Evolutionary conservation across 768 basidiomycete genomes (phyloP).

Genomic region (Phanerodontia chrysosporium): DNA sequence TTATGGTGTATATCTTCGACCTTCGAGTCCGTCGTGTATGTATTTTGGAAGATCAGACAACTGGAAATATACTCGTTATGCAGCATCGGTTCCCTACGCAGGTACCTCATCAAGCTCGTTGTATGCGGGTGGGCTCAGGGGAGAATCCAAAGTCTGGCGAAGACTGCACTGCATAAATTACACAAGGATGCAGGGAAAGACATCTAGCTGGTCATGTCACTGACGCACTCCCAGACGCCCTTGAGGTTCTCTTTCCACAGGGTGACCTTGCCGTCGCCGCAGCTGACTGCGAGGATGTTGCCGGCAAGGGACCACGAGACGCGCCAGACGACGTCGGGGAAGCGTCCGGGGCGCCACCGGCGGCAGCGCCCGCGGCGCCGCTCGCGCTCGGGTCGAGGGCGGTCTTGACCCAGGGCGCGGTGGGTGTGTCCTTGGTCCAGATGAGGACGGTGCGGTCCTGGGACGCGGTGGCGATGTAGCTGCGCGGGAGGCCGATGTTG

Average conservation of each 20-base stretch:
- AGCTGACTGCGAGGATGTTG: constrained; percentile 93
- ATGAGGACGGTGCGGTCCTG: constrained; percentile 88
- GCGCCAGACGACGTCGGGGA: constrained; percentile 98
- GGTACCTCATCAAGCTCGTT: too few relatives aligned
- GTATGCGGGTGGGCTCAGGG: neutral
- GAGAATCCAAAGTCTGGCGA: neutral
- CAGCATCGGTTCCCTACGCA: neutral
- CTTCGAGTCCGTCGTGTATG: neutral
- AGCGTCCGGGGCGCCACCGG: constrained; percentile 59
- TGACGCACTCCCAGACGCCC: constrained; percentile 95
- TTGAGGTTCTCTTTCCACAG: constrained; percentile 98
- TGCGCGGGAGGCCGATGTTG: constrained; percentile 89
- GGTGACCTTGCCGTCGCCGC: constrained; percentile 96
- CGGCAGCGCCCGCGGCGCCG: constrained; percentile 38
- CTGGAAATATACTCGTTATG: neutral
- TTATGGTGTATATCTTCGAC: neutral
- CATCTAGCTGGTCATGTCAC: constrained; percentile 83
- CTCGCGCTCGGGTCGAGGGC: constrained; percentile 66
- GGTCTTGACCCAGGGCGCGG: constrained; percentile 74
- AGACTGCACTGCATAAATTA: neutral
- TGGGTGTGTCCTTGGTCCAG: constrained; percentile 83
- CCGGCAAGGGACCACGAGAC: constrained; percentile 97
- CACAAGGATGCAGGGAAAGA: neutral
- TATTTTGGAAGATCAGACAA: neutral
- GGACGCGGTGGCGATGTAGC: constrained; percentile 93